These are phyloP conservation scores for Mycena metata DNA, from an alignment of 768 basidiomycete genomes.

Conservation along the genomic window DNA sequence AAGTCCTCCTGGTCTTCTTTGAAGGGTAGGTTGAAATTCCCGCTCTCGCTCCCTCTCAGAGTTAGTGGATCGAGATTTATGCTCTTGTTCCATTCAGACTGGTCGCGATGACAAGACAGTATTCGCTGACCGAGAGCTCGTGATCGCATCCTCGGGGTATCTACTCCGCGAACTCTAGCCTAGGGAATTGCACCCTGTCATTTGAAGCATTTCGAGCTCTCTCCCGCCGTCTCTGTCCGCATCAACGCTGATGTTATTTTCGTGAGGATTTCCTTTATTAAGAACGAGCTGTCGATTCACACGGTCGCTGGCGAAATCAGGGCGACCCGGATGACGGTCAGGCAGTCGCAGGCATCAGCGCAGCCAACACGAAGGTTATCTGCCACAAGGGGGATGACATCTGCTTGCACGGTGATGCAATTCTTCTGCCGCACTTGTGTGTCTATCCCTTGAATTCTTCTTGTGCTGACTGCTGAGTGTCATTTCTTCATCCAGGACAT, in stretches of 20 bases:
- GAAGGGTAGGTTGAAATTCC: too few relatives aligned
- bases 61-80: too few relatives aligned
- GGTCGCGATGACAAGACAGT: too few relatives aligned
- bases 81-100: too few relatives aligned
- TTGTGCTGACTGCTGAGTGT: neutral
- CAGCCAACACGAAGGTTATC: conserved; percentile 30
- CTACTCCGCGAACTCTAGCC: too few relatives aligned
- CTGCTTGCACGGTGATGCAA: conserved; percentile 17
- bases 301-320: neutral
- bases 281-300: neutral
- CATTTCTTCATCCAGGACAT: conserved; percentile 18
- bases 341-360: conserved; percentile 18
- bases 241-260: conserved; percentile 42
- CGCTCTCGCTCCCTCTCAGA: too few relatives aligned
- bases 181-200: too few relatives aligned
- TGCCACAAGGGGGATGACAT: conserved; percentile 34
- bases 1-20: too few relatives aligned
- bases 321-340: conserved; percentile 34
- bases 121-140: too few relatives aligned
- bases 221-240: conserved; percentile 24
- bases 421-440: conserved; percentile 35
- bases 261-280: conserved; percentile 20
- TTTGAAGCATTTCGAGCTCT: too few relatives aligned
- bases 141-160: too few relatives aligned
- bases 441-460: neutral